A percentile compares a stretch with the other conserved stretches of the same genome.
These are phyloP conservation scores for Quercus robur DNA, from an alignment of 306 rosid species.

Conservation along the genomic window DNA sequence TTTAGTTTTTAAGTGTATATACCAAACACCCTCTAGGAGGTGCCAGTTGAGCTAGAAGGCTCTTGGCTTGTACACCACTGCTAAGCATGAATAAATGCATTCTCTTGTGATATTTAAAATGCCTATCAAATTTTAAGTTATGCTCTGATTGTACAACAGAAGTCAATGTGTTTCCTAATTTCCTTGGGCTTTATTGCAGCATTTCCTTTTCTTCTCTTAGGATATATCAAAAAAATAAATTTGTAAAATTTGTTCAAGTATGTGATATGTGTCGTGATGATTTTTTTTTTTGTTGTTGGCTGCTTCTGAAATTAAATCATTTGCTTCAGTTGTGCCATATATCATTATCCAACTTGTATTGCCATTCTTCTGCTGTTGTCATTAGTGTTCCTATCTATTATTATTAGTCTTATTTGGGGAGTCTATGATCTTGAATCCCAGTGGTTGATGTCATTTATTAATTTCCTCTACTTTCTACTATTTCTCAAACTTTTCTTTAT, in stretches of 20 bases:
- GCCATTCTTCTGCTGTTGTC: background rate
- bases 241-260: background rate
- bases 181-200: background rate
- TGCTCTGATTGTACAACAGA: background rate
- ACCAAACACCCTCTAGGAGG: too few relatives aligned
- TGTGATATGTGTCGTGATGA: background rate
- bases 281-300: background rate
- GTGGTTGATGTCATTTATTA: background rate
- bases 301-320: background rate
- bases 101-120: background rate
- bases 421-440: background rate
- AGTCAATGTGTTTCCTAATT: too few relatives aligned
- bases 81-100: too few relatives aligned
- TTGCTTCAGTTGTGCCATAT: background rate
- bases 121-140: background rate
- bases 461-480: background rate
- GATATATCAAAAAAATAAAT: background rate
- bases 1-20: too few relatives aligned
- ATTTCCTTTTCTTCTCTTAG: background rate
- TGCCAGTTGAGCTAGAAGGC: too few relatives aligned
- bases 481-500: slow-evolving; percentile 12
- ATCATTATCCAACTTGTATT: background rate
- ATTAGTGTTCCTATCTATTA: background rate
- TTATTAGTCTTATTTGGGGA: background rate
- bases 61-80: too few relatives aligned